phyloP scores from a whole-genome alignment of 768 basidiomycete species.

The Tremella fuciformis region DNA sequence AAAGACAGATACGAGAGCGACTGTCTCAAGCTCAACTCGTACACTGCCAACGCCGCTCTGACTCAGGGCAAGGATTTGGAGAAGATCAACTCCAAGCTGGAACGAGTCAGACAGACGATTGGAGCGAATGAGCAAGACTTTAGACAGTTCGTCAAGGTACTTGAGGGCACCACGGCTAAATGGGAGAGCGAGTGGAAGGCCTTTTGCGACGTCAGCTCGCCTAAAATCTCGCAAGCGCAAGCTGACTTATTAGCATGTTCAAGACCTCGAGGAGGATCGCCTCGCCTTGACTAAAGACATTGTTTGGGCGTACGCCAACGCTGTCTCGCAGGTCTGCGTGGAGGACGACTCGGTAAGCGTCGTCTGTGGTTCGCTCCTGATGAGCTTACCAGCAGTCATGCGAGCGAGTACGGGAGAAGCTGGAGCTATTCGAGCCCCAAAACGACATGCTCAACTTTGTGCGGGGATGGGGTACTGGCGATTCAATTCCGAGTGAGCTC shows the following conservation, averaged over 20 bases:
- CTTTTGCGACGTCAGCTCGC: conserved; percentile 69
- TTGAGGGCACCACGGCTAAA: conserved; percentile 72
- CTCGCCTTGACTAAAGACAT: conserved; percentile 91
- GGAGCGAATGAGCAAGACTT: conserved; percentile 89
- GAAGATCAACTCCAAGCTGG: conserved; percentile 79
- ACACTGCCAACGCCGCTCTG: conserved; percentile 83
- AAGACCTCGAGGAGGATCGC: conserved; percentile 94
- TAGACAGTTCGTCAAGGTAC: conserved; percentile 72
- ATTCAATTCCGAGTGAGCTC: conserved; percentile 63
- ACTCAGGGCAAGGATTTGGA: conserved; percentile 92
- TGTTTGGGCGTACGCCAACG: conserved; percentile 93
- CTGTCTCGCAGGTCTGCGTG: conserved; percentile 92
- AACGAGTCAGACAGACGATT: conserved; percentile 83
- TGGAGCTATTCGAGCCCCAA: conserved; percentile 85
- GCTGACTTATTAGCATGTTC: conserved; percentile 59
- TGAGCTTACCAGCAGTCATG: conserved; percentile 64
- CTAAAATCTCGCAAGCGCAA: not conserved
- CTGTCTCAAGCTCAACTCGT: conserved; percentile 87
- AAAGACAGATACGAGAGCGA: conserved; percentile 91
- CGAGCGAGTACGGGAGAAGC: conserved; percentile 76
- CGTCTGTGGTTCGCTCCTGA: not conserved
- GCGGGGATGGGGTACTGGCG: conserved; percentile 80
- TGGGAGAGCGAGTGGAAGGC: conserved; percentile 94
- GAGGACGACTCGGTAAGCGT: conserved; percentile 82
- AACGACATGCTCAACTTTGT: conserved; percentile 88